These are phyloP conservation scores for Rosa lucieae DNA, from an alignment of 306 rosid species.

Conservation along the genomic window DNA sequence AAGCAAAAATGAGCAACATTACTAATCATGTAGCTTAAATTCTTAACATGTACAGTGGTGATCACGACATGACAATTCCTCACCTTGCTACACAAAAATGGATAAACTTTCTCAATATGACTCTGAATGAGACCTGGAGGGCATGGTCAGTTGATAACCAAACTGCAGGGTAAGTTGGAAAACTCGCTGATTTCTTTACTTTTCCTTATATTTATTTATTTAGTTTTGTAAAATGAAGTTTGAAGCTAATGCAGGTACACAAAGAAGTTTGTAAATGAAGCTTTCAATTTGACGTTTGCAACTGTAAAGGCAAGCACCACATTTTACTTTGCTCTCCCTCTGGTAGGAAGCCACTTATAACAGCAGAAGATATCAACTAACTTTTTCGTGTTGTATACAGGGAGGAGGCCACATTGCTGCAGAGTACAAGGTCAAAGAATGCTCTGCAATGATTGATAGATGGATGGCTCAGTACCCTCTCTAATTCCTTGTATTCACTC, in stretches of 20 bases:
- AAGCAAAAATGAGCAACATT: background rate
- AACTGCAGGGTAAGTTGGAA: constrained; percentile 22
- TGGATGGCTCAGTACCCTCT: constrained; percentile 24
- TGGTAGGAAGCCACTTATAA: background rate
- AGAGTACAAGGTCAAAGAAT: constrained; percentile 30
- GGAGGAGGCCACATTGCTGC: constrained; percentile 33
- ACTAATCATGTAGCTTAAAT: background rate
- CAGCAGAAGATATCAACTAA: background rate
- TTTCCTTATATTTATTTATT: background rate
- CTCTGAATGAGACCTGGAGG: constrained; percentile 20
- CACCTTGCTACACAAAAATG: constrained; percentile 27
- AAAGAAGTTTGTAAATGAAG: background rate
- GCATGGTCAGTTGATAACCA: constrained; percentile 22
- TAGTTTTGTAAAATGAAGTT: background rate
- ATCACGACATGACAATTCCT: constrained; percentile 28
- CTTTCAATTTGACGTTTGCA: background rate
- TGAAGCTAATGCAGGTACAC: constrained; percentile 4
- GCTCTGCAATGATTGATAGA: constrained; percentile 22
- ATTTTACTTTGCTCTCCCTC: background rate
- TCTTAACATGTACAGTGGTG: constrained; percentile 13
- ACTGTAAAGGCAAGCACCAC: constrained; percentile 1
- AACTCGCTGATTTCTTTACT: background rate
- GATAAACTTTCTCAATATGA: constrained; percentile 16
- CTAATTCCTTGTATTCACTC: background rate
- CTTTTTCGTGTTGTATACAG: background rate